Evolutionary conservation across 192 early-diverging fungal species (phyloP), one percentile per base, ranked within the genome.

Genomic region (Coemansia sp.): DNA sequence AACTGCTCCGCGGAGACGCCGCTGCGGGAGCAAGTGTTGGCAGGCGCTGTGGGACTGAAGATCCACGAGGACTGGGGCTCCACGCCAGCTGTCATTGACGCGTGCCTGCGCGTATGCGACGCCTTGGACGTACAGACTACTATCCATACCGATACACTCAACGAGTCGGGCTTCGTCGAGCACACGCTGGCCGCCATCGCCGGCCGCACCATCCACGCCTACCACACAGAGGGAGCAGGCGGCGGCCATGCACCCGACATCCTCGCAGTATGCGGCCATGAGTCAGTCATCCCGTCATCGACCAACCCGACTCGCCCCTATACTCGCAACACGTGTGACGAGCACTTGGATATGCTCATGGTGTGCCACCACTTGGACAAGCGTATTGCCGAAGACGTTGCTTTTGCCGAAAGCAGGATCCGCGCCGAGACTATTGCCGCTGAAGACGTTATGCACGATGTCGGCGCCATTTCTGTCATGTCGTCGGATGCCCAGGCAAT

Each of bases 271-370:
- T 90, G 90, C 64, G 89, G 94, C 62, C 86, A 92, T 36, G 76
- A 86, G 31, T 94, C 94, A 48, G 95, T 98, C 6, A 89, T 98
- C 38, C 97, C 97, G 11, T 93, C 92, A 14, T 94, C 93, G 41
- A 98, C 97, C 29, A 98, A 96, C 50, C 97, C 97, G 1, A 98
- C 97, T 2, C 85, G 95, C n/a, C 95, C 95, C 4, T 99, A 86
- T 72, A 97, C 97, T 50, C 76, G 84, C 36, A 99, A 99, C 84
- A 99, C 97, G 19, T 84, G 96, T 48, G 97, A 99, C 78, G 97
- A 99, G 73, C 97, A 99, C 75, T 87, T 99, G 23, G 97, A 99
- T 69, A 97, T 99, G 97, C 85, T 99, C 19, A 97, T 97, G 95
- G 94, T 97, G 5, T 99, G 97, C 76, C 97, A 99, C 76, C 97